Evolutionary conservation across 768 basidiomycete species (phyloP), one percentile per base, ranked within the genome.

Genomic region (Suillus decipiens): DNA sequence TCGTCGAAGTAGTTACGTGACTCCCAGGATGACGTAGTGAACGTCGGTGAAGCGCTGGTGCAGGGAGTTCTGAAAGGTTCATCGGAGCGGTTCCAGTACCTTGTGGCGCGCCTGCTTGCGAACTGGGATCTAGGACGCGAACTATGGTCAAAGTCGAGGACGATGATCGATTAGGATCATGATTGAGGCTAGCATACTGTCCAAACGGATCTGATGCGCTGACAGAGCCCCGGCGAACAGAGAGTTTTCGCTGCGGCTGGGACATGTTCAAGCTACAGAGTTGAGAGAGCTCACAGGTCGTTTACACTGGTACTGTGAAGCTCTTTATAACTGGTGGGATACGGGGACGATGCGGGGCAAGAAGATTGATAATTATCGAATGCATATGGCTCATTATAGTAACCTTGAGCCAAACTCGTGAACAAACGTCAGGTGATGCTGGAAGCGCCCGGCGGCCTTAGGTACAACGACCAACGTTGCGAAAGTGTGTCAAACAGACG

Each of bases 81-180:
- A 69, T 55, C 28, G 24, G 5, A 41, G 10, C 19, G 28, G 24
- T 31, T 22, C 11, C 48, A 36, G n/a, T 11, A n/a, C 51, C n/a
- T 28, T 39, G 39, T n/a, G 64, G 50, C 33, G 63, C 58, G 10
- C 45, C 64, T 58, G 54, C 70, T 24, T 70, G 71, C 42, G 68
- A 12, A 72, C 36, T 64, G 69, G 65, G 70, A 73, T 75, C 73
- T 57, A 71, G 75, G 59, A 92, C 86, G 61, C 89, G 88, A 31
- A 92, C 88, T 75, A 93, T 93, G 58, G 90, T 92, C 45, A 93
- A 79, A 4, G 79, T 86, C 73, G 84, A 87, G 31, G 85, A 86
- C 0, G 86, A 82, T 2, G 84, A 80, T 64, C 87, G 79, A 61
- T 78, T 77, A 2, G 83, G 82, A 70, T 84, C 81, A 61, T 81